Base-by-base conservation (phyloP, 306 rosid genomes). In the Malus sylvestris region DNA sequence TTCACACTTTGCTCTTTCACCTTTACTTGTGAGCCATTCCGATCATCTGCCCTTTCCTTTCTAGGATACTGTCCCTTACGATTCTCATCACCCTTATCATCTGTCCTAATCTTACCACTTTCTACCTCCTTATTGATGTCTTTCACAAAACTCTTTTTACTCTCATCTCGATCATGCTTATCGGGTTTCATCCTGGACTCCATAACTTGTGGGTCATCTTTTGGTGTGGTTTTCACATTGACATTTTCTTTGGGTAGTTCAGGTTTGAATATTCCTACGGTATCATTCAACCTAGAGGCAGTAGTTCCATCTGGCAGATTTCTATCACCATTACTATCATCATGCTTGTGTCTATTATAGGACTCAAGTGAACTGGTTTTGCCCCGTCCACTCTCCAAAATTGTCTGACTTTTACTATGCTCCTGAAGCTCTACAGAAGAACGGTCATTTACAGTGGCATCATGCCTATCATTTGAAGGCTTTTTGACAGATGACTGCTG, bases 1-100 rank as follows among this genome's bases (percentile, higher is more conserved):
- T 86, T 85, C 4, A 52, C 46, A 79, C 22, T 81, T 74, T 78
- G 82, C 81, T 88, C 96, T 76, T 89, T 95, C 30, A 38, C 76
- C 71, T 78, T 89, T 71, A 88, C 99, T 82, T 82, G 89, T 84
- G 87, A 77, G 64, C 84, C 89, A 74, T 83, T 85, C 80, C 53
- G 79, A 79, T 82, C 81, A 72, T 87, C 88, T 49, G 82, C 70
- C 73, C 89, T 88, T 44, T 87, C 97, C 85, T 79, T 90, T 81
- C 77, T 89, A 61, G 67, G 78, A 75, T 85, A 82, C 67, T 81
- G 89, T 77, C 89, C 89, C 84, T 76, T 83, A 70, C 74, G 88
- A 70, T 77, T 85, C 75, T 85, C 96, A 76, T 81, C 81, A 69
- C 83, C 84, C 78, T 86, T 89, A 62, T 83, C 95, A 66, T 83